Evolutionary conservation across 306 rosid genomes (phyloP).

Genomic region (Abrus precatorius): DNA sequence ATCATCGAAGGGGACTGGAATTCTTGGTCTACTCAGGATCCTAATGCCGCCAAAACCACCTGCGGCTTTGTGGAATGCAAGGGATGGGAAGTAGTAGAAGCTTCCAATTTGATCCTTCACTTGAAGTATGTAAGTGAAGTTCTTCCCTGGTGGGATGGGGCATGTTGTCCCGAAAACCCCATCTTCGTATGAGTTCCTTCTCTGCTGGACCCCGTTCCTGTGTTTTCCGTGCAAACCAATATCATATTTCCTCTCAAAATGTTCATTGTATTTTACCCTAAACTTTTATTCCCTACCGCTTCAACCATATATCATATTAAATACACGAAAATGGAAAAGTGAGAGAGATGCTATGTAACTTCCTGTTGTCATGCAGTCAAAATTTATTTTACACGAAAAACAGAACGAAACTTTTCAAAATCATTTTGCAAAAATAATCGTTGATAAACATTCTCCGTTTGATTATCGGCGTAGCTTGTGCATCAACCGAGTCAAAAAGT

Average conservation of each 20-base stretch:
- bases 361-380: too few species aligned
- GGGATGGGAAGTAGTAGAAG: constrained; percentile 93
- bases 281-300: too few species aligned
- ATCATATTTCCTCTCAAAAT: not conserved
- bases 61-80: constrained; percentile 95
- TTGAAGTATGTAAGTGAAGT: constrained; percentile 95
- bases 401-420: too few species aligned
- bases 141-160: constrained; percentile 91
- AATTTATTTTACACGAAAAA: too few species aligned
- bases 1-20: constrained; percentile 93
- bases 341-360: too few species aligned
- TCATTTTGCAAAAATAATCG: too few species aligned
- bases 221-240: not conserved
- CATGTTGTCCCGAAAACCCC: constrained; percentile 94
- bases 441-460: not conserved
- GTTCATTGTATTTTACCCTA: too few species aligned
- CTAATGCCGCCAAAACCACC: constrained; percentile 98
- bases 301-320: too few species aligned
- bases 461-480: not conserved
- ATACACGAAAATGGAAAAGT: too few species aligned
- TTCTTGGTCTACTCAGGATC: constrained; percentile 90
- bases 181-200: constrained; percentile 91
- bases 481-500: not conserved
- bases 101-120: constrained; percentile 99
- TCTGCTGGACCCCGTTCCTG: constrained; percentile 92